Base-by-base conservation (phyloP, 2,329 filamentous ascomycete genomes). In the Pseudogymnoascus sp. region DNA sequence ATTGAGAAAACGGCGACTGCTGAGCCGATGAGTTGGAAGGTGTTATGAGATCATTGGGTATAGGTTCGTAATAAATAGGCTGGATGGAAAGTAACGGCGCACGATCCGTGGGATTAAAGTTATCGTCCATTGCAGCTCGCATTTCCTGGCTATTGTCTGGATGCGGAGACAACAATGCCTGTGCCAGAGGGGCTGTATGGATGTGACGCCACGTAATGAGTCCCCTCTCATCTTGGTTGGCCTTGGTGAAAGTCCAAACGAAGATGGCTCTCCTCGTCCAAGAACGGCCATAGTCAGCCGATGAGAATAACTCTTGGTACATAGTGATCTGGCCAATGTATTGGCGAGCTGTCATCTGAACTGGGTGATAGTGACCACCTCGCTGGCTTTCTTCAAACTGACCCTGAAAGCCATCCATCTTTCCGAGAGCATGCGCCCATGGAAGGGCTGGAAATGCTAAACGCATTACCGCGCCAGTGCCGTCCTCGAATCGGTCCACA, bases 241-340 rank as follows among this genome's bases (percentile, higher is more conserved):
- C 74, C 66, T 77, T 83, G 74, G 73, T 79, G 71, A 88, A 88
- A 2, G 83, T 84, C 85, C 85, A 88, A 38, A 87, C 77, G 62
- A 88, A 78, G 62, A 87, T 80, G 35, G 78, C 80, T 59, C 84
- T 81, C n/a, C 83, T 80, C 8, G 76, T 79, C 82, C 83, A 87
- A 4, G 68, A 67, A 75, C 60, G 55, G 38, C 67, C 75, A 63
- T 78, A 77, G 5, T 79, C 79, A 3, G 81, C 72, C 11, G 77
- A 74, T 3, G 83, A 86, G 79, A 81, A 86, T 36, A 87, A 78
- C 75, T 87, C 85, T 71, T 88, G 85, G 71, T 85, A 84, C 84
- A 87, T 87, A 70, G 83, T 83, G 52, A 87, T 83, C 71, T 82
- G 81, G 66, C 80, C 77, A 60, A 87, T 79, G 62, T 86, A 77